Conservation (phyloP, 2,329 filamentous ascomycete genomes). For the Fonsecaea erecta region DNA sequence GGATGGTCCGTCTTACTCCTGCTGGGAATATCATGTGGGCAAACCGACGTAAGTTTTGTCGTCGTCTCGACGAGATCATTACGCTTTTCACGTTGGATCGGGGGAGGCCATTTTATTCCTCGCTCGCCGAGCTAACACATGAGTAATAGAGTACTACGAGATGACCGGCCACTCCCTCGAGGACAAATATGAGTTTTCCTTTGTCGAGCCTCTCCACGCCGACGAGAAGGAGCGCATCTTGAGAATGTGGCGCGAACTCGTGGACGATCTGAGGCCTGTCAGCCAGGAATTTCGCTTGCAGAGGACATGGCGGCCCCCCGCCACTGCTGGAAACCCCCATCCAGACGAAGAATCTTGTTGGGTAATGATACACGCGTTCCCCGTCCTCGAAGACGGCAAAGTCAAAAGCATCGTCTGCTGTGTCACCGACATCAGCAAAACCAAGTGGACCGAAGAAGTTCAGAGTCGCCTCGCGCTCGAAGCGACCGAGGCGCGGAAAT, state of each 20-base stretch:
- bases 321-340: constrained; percentile 22
- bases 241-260: constrained; percentile 13
- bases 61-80: background rate
- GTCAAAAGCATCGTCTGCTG: constrained; percentile 43
- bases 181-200: constrained; percentile 30
- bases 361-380: constrained; percentile 29
- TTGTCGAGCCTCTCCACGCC: constrained; percentile 26
- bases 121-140: background rate
- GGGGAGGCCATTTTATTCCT: background rate
- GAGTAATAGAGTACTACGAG: constrained; percentile 25
- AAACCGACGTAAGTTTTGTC: constrained; percentile 16
- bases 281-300: constrained; percentile 25
- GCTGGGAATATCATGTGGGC: constrained; percentile 29
- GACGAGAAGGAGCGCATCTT: constrained; percentile 22
- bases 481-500: constrained; percentile 31
- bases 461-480: constrained; percentile 50
- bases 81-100: background rate
- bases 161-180: constrained; percentile 32
- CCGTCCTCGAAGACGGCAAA: constrained; percentile 38
- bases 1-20: constrained; percentile 17
- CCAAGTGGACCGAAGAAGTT: constrained; percentile 34
- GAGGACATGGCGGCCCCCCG: constrained; percentile 29
- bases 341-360: constrained; percentile 27
- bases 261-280: constrained; percentile 11
- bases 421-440: constrained; percentile 45